Evolutionary conservation across 208 protist genomes (phyloP), one percentile per base, ranked within the genome.

Genomic region (Crithidia acanthocephali): DNA sequence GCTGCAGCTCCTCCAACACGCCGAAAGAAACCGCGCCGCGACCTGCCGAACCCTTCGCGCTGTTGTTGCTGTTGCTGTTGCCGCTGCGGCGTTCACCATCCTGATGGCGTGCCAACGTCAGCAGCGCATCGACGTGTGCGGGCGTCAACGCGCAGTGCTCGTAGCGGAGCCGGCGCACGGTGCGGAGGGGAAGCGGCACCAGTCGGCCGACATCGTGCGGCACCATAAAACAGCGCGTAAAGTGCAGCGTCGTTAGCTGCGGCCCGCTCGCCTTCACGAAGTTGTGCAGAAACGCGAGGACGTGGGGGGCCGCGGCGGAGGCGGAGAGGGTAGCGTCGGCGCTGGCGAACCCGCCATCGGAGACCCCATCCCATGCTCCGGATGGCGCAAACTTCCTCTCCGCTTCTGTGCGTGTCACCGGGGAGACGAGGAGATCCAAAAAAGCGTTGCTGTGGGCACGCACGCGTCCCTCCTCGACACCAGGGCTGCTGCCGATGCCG

Each of bases 91-190:
- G 18, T 33, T 68, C 25, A 11, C 44, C 57, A 25, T 78, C 65
- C 37, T 78, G 65, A 7, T 67, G 28, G 18, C 78, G 76, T 5
- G 80, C 81, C 23, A 72, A 25, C 22, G 55, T 73, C 51, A 93
- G 37, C 8, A 93, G 33, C 4, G 83, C 79, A n/a, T 86, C 83
- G 13, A 91, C 40, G 62, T 93, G 88, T 3, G 83, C 83, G 16
- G 52, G 62, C 23, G 83, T 86, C 20, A 93, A 72, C 0, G 75
- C 71, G 56, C 88, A 93, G 63, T 88, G 85, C 40, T 87, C 84
- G 53, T 90, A 91, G 23, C 78, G 50, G 20, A 93, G 68, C 0
- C 74, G 35, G 3, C 71, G 75, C 51, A 91, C 33, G 1, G 79
- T 59, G 2, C 63, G 40, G 10, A 87, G 71, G 16, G 73, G 74